Percentiles rank a stretch among this genome's conserved stretches.
Evolutionary conservation across 495 filamentous ascomycete species (phyloP).

Genomic region (Hypoxylon cercidicola): DNA sequence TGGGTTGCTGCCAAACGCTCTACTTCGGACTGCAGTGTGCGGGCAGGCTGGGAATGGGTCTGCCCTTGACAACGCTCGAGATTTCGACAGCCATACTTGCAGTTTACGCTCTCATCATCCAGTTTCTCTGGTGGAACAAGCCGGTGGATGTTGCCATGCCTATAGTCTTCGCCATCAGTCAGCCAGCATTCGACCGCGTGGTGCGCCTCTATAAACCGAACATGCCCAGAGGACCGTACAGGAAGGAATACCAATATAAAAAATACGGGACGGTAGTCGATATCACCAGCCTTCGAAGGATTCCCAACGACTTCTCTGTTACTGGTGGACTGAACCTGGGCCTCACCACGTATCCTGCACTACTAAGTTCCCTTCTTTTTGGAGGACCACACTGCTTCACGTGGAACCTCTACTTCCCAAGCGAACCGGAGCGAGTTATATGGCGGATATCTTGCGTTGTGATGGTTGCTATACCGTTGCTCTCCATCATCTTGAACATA

Average conservation of each 20-base stretch:
- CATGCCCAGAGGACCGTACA: neutral
- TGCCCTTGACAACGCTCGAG: neutral
- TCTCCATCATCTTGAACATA: neutral
- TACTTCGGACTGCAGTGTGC: neutral
- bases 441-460: neutral
- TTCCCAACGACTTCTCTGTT: neutral
- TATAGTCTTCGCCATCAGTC: neutral
- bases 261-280: neutral
- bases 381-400: neutral
- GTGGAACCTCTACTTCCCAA: neutral
- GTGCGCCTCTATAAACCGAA: neutral
- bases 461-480: neutral
- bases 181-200: neutral
- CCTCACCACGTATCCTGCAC: neutral
- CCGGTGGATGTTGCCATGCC: neutral
- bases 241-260: neutral
- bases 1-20: neutral
- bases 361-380: neutral
- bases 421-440: neutral
- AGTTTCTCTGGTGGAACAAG: neutral
- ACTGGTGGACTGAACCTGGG: neutral
- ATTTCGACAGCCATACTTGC: neutral
- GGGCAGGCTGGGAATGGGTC: neutral
- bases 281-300: neutral
- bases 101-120: neutral